Conservation (phyloP, 2,329 filamentous ascomycete genomes). For the Cadophora malorum region DNA sequence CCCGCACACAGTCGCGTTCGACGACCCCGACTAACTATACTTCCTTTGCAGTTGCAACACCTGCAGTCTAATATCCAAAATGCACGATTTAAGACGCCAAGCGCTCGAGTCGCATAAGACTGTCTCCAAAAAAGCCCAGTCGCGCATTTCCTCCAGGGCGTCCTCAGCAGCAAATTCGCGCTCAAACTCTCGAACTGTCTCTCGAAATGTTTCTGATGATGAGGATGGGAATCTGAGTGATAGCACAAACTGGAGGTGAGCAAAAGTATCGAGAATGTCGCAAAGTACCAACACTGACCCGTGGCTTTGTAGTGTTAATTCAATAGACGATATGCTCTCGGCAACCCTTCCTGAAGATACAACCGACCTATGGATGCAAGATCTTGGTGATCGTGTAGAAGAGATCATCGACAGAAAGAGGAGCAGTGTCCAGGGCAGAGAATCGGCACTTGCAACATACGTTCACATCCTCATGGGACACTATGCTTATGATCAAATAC, state of each 20-base stretch:
- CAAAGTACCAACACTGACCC: conserved; percentile 24
- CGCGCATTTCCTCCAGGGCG: conserved; percentile 53
- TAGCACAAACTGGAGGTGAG: conserved; percentile 59
- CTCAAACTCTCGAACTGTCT: conserved; percentile 54
- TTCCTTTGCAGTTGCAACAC: neutral
- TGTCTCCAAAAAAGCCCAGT: conserved; percentile 61
- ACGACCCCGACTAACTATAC: neutral
- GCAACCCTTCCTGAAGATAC: conserved; percentile 55
- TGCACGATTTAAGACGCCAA: conserved; percentile 58
- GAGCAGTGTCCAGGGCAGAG: conserved; percentile 67
- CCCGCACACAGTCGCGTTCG: conserved; percentile 31
- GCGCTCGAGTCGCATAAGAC: conserved; percentile 65
- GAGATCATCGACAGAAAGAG: conserved; percentile 73
- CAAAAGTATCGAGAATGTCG: neutral
- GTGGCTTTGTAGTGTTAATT: conserved; percentile 45
- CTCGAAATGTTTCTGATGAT: conserved; percentile 59
- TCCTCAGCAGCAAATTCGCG: conserved; percentile 56
- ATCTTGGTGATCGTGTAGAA: conserved; percentile 64
- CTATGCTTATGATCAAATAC: conserved; percentile 66
- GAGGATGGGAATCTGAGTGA: conserved; percentile 59
- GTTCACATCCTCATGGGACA: conserved; percentile 65
- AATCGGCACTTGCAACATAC: conserved; percentile 63
- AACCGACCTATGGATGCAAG: conserved; percentile 61
- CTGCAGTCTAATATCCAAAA: conserved; percentile 36
- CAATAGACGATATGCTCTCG: conserved; percentile 57